Evolutionary conservation across 2,329 filamentous ascomycete genomes (phyloP), one percentile per base, ranked within the genome.

Genomic region (Purpureocillium lavendulum): DNA sequence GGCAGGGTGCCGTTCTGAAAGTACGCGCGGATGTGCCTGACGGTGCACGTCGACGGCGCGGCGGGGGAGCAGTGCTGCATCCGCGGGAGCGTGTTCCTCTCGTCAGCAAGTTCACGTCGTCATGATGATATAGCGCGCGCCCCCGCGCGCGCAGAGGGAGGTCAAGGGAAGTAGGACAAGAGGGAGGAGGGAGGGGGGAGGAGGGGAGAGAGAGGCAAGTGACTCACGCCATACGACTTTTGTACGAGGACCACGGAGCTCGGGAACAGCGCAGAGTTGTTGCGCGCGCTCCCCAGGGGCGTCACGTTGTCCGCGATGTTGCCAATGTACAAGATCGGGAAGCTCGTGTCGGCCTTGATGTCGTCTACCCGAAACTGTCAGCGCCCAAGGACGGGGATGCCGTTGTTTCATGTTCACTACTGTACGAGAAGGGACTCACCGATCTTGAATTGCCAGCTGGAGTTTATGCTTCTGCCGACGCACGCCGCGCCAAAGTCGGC

Each of bases 51-150:
- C 1, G 66, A 70, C 1, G 67, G 58, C 5, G 65, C 61, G 1
- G 69, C 57, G 4, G 69, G 51, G 12, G 62, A 65, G 7, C 71
- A 75, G 44, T 80, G 76, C 67, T 73, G 35, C n/a, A n/a, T n/a
- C n/a, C n/a, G n/a, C n/a, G n/a, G n/a, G n/a, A n/a, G n/a, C n/a
- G n/a, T n/a, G n/a, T n/a, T n/a, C n/a, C n/a, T n/a, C n/a, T n/a
- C n/a, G n/a, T n/a, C n/a, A n/a, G n/a, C n/a, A n/a, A n/a, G n/a
- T n/a, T n/a, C n/a, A n/a, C n/a, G n/a, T n/a, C n/a, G n/a, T n/a
- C n/a, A n/a, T n/a, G n/a, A n/a, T n/a, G n/a, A n/a, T n/a, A n/a
- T n/a, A n/a, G n/a, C n/a, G n/a, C n/a, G n/a, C n/a, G n/a, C n/a
- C n/a, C n/a, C n/a, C n/a, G n/a, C n/a, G n/a, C n/a, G n/a, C n/a